phyloP scores from a whole-genome alignment of 1,284 basidiomycete genomes.

The Stereum hirsutum region DNA sequence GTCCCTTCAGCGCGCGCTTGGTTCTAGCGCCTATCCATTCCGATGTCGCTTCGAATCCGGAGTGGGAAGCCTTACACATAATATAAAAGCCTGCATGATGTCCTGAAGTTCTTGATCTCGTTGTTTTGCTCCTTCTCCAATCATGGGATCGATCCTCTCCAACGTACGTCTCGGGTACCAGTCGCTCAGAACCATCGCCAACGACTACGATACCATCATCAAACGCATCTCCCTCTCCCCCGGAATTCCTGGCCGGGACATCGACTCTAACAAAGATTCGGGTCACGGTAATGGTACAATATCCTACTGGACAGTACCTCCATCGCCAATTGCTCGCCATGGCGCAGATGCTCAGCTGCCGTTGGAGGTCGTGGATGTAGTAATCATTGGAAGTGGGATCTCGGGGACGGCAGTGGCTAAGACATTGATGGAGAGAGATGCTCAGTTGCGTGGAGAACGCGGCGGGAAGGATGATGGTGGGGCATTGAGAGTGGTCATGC shows the following conservation, averaged over 20 bases:
- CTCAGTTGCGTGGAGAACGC: conserved; percentile 9
- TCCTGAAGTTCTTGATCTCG: too few relatives aligned
- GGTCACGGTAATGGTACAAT: conserved; percentile 41
- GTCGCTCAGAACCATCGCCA: too few relatives aligned
- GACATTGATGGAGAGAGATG: conserved; percentile 34
- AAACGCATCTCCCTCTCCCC: conserved; percentile 11
- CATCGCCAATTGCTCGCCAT: conserved; percentile 37
- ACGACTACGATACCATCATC: conserved; percentile 13
- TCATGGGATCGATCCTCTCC: too few relatives aligned
- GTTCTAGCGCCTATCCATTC: too few relatives aligned
- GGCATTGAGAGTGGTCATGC: conserved; percentile 40
- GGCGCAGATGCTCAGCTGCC: conserved; percentile 32
- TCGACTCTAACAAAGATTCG: conserved; percentile 18
- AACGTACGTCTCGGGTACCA: too few relatives aligned
- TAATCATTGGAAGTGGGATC: conserved; percentile 65
- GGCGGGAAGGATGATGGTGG: not conserved
- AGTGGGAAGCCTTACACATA: too few relatives aligned
- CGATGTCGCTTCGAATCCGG: too few relatives aligned
- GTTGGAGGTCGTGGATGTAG: conserved; percentile 45
- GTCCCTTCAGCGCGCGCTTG: too few relatives aligned
- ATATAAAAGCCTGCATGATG: too few relatives aligned
- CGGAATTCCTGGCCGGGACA: conserved; percentile 8
- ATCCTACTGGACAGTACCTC: conserved; percentile 54
- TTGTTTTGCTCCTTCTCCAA: too few relatives aligned
- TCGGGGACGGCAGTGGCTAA: conserved; percentile 53